Evolutionary conservation across 2,329 filamentous ascomycete genomes (phyloP), one percentile per base, ranked within the genome.

Genomic region (Hymenoscyphus salicellus): DNA sequence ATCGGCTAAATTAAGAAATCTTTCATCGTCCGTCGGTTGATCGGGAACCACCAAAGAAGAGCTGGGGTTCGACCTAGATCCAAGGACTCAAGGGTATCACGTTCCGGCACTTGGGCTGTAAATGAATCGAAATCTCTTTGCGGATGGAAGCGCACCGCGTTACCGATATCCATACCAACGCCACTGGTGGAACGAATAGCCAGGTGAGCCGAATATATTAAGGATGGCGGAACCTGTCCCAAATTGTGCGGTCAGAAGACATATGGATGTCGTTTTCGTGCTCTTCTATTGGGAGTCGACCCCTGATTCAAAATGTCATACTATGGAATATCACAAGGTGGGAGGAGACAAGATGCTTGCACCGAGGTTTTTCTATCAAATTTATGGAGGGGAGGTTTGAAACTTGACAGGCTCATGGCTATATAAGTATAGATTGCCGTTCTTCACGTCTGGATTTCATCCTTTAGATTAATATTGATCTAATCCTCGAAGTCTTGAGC

Each of bases 391-490:
- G 66, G 49, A 58, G 46, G 46, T 30, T 32, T 36, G 57, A 60
- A 41, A 10, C 26, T 14, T n/a, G 14, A 36, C 56, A 55, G 55
- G 57, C 11, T 3, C 62, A 65, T 68, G 65, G 64, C 66, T 67
- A 46, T 67, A 65, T 65, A 63, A 55, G 49, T 64, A 65, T 66
- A 66, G 55, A 65, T 38, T 62, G 58, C 26, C 36, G 49, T 20
- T 49, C 20, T 33, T 63, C 41, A 17, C 28, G 23, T 61, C 23
- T 7, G 20, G 20, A 33, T 52, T 32, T 30, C 32, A 43, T 36
- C 8, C 8, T 16, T 41, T 58, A 55, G 55, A 60, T 60, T 30
- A 59, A 59, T 56, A 55, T 10, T 32, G 14, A 41, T 58, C 20
- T 56, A 59, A 41, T 32, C 30, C 41, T 36, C 36, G 8, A 49